Evolutionary conservation across 768 basidiomycete genomes (phyloP), one percentile per base, ranked within the genome.

Genomic region (Lactarius trivialis): DNA sequence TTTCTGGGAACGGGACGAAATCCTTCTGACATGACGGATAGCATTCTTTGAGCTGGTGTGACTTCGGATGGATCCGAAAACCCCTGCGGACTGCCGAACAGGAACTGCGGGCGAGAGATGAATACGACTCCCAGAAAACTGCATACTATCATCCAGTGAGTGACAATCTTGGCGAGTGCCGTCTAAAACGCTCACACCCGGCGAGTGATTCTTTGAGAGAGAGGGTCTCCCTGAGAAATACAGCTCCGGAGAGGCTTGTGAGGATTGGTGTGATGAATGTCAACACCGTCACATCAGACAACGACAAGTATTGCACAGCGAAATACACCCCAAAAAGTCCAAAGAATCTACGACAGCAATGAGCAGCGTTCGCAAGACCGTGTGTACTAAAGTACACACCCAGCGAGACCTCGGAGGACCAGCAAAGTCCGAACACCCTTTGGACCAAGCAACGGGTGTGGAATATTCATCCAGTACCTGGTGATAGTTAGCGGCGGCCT

Each of bases 81-180:
- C 12, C 2, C 52, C 60, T 11, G 55, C n/a, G 32, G 55, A 43
- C 48, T 49, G 2, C 86, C 87, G 67, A 97, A 95, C 4, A 97
- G 67, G 55, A 84, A 83, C 0, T 79, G 74, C 0, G 93, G 93
- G 34, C 90, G 79, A 11, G 92, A 89, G 53, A 97, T 91, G 7
- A 93, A 77, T 14, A 94, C 71, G 11, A 93, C 91, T 0, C 93
- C 93, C 7, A 81, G 45, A 32, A 95, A 77, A 71, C 89, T 87
- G 53, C 80, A 78, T 9, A 87, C 82, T 82, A 68, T 9, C 24
- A 24, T 6, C 15, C 8, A 12, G 39, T 62, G 8, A 28, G 48
- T 34, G 9, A 24, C 54, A 15, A 48, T 43, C 48, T 4, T 21
- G 15, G 24, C 49, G n/a, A 26, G 33, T 7, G 12, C 2, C 12